Base-by-base conservation (phyloP, 2,329 filamentous ascomycete species). In the Fusarium odoratissimum region DNA sequence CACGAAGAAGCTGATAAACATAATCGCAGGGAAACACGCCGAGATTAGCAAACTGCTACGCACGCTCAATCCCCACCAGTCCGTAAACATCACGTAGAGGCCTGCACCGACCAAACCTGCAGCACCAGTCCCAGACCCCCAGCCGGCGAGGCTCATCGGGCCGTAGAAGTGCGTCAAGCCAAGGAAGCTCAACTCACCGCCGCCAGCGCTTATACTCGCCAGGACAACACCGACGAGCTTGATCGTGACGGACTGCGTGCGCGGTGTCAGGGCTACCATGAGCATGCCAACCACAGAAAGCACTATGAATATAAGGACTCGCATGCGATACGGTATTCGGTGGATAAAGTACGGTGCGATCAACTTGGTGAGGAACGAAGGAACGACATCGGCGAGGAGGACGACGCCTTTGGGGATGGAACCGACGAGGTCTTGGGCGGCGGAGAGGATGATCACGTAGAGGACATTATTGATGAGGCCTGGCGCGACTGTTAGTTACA, bases 371-470 rank as follows among this genome's bases (percentile, higher is more conserved):
- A 93, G 81, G 82, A 99, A 97, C 16, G 93, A 95, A 4, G 96
- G 96, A 28, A 97, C 86, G 60, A 98, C 94, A 81, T 98, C 95
- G 80, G 95, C 95, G 70, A 98, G 93, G 60, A 98, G 91, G 61
- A 99, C 95, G 63, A 97, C 89, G 76, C 93, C 94, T 82, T 98
- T 98, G 55, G 96, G 96, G 3, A 98, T 87, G 37, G 93, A 92
- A 40, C 95, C 95, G 76, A 98, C 96, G 69, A 99, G 93, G 79
- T 99, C 96, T 77, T 98, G 93, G 7, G 96, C 96, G 40, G 96
- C 93, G 35, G 95, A 97, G 78, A 99, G 92, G 80, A 98, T 96
- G 81, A 98, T 93, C 62, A 98, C 95, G 83, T 98, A 98, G 83
- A 98, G 92, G 75, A 98, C 94, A 84, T 98, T 98, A 83, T 99